These are phyloP conservation scores for Apophysomyces ossiformis DNA, from an alignment of 371 early-diverging fungal genomes.

Conservation along the genomic window DNA sequence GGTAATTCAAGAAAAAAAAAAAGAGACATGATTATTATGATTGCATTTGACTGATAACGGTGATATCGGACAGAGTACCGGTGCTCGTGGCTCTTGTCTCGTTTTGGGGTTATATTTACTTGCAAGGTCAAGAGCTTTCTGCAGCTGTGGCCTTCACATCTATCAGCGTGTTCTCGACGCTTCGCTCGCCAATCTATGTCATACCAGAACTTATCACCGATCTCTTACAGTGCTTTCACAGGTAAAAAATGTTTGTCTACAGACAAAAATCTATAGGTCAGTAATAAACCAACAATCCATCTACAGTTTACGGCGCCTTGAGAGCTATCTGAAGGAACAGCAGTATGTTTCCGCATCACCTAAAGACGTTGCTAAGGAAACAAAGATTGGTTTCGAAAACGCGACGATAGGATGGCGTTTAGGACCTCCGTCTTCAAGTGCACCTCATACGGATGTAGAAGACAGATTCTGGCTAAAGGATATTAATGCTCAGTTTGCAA, in stretches of 20 bases:
- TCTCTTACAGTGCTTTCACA: constrained; percentile 35
- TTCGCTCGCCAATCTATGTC: constrained; percentile 59
- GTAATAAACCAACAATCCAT: no score
- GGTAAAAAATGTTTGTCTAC: constrained; percentile 18
- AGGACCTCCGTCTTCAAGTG: constrained; percentile 21
- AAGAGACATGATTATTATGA: no score
- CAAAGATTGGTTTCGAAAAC: constrained; percentile 52
- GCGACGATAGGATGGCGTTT: constrained; percentile 58
- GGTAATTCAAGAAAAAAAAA: constrained; percentile 21
- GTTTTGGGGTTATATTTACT: constrained; percentile 60
- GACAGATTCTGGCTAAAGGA: constrained; percentile 40
- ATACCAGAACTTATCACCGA: constrained; percentile 60
- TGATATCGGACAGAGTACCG: constrained; percentile 41
- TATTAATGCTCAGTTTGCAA: constrained; percentile 58
- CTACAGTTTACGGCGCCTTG: no score
- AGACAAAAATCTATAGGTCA: no score
- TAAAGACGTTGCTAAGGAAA: constrained; percentile 32
- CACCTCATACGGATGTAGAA: constrained; percentile 12
- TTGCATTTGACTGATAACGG: no score
- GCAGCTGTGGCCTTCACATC: constrained; percentile 68
- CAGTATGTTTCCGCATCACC: no score
- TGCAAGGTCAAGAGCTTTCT: constrained; percentile 55
- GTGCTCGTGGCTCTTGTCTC: constrained; percentile 57
- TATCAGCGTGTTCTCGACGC: constrained; percentile 57
- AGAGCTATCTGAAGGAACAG: no score